A percentile compares a stretch with the other conserved stretches of the same genome.
phyloP scores from a whole-genome alignment of 805 yeast genomes.

The Candida maesae region DNA sequence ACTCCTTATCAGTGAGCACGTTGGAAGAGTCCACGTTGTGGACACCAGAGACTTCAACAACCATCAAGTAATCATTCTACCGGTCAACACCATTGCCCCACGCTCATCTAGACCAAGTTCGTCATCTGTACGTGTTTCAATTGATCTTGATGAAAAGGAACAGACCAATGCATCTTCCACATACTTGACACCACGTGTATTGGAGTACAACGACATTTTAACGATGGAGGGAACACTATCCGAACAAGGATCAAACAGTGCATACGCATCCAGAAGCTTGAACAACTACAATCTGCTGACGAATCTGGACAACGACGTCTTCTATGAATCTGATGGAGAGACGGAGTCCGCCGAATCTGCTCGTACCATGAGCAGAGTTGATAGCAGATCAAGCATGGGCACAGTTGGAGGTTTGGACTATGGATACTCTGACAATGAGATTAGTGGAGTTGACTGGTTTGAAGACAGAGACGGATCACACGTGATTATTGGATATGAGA shows the following conservation, averaged over 20 bases:
- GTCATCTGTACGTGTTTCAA: constrained; percentile 6
- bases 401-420: constrained; percentile 12
- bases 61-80: constrained; percentile 73
- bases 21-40: constrained; percentile 79
- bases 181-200: constrained; percentile 19
- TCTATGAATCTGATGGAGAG: constrained; percentile 21
- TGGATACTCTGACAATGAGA: constrained; percentile 41
- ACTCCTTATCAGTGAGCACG: constrained; percentile 75
- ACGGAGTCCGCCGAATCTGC: constrained; percentile 15
- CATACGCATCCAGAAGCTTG: constrained; percentile 20
- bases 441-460: constrained; percentile 61
- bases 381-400: constrained; percentile 7
- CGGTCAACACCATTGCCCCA: constrained; percentile 30
- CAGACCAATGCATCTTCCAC: too few species aligned
- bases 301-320: constrained; percentile 13
- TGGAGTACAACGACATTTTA: constrained; percentile 25
- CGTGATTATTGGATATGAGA: constrained; percentile 58
- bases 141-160: neutral
- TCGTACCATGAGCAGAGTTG: constrained; percentile 10
- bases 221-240: constrained; percentile 17
- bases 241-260: constrained; percentile 1
- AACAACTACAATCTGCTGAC: constrained; percentile 25
- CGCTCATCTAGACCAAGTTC: constrained; percentile 10
- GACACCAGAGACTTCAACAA: constrained; percentile 71
- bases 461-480: constrained; percentile 46